These are phyloP conservation scores for Straminergon stramineum DNA, from an alignment of 225 moss, liverwort and hornwort genomes.

Conservation along the genomic window DNA sequence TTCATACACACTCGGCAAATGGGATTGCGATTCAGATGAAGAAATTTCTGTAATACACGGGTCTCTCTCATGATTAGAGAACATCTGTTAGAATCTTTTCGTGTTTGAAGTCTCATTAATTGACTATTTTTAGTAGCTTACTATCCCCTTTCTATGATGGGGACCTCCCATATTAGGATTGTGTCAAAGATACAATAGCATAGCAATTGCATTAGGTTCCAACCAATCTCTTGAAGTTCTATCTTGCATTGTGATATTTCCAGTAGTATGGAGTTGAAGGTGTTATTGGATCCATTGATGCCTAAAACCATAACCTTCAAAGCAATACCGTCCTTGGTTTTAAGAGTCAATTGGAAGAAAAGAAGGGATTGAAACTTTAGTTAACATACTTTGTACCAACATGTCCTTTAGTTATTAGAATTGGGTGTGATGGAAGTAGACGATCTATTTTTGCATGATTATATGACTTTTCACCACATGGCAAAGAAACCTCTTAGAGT, in stretches of 20 bases:
- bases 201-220: not conserved
- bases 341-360: accelerated
- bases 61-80: accelerated
- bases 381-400: not conserved
- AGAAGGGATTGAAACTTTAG: not conserved
- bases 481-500: accelerated
- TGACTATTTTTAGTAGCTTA: not conserved
- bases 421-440: not conserved
- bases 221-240: not conserved
- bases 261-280: not conserved
- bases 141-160: accelerated
- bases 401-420: not conserved
- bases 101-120: not conserved
- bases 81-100: accelerated
- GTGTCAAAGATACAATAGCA: not conserved
- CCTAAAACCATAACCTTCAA: not conserved
- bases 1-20: not conserved
- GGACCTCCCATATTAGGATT: accelerated
- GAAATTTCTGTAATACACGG: accelerated
- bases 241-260: not conserved
- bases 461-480: accelerated
- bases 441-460: not conserved
- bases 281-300: not conserved
- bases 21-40: accelerated
- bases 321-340: not conserved